phyloP scores from a whole-genome alignment of 192 early-diverging fungal species.

The Entomortierella chlamydospora region DNA sequence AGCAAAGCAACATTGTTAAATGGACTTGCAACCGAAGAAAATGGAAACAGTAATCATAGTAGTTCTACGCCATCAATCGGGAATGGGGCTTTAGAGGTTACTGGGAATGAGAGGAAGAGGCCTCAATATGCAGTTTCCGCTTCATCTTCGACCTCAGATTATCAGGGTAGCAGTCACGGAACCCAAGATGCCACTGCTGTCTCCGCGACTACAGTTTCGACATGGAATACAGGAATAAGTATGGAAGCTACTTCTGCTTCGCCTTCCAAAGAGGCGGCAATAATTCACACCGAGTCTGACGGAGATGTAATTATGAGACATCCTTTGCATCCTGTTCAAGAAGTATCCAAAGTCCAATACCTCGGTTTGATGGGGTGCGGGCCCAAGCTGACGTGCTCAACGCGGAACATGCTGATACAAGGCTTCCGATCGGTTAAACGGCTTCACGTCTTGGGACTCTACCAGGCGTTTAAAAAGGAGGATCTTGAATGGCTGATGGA shows the following conservation, averaged over 20 bases:
- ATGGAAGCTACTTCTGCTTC: too few relatives aligned
- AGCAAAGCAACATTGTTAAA: not conserved
- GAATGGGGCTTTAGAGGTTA: too few relatives aligned
- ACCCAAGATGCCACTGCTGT: too few relatives aligned
- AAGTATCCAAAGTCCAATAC: slow-evolving; percentile 27
- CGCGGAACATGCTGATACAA: slow-evolving; percentile 6
- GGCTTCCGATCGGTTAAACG: slow-evolving; percentile 44
- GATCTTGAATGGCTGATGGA: slow-evolving; percentile 36
- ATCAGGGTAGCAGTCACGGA: not conserved
- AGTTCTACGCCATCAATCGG: not conserved
- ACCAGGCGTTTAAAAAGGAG: slow-evolving; percentile 44
- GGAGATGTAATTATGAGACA: slow-evolving; percentile 15
- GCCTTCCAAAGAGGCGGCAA: not conserved
- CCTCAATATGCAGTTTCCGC: not conserved
- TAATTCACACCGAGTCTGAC: not conserved
- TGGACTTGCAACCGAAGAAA: not conserved
- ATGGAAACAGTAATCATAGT: not conserved
- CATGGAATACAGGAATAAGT: too few relatives aligned
- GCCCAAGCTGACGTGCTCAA: slow-evolving; percentile 17
- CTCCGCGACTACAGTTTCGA: too few relatives aligned
- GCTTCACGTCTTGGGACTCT: slow-evolving; percentile 26
- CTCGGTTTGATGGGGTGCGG: slow-evolving; percentile 46
- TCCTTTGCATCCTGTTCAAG: slow-evolving; percentile 34
- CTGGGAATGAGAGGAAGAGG: not conserved
- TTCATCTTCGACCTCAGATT: not conserved